Percentiles rank a stretch among this genome's conserved stretches.
phyloP scores from a whole-genome alignment of 352 stramenopile species.

The Globisporangium echinulatum region DNA sequence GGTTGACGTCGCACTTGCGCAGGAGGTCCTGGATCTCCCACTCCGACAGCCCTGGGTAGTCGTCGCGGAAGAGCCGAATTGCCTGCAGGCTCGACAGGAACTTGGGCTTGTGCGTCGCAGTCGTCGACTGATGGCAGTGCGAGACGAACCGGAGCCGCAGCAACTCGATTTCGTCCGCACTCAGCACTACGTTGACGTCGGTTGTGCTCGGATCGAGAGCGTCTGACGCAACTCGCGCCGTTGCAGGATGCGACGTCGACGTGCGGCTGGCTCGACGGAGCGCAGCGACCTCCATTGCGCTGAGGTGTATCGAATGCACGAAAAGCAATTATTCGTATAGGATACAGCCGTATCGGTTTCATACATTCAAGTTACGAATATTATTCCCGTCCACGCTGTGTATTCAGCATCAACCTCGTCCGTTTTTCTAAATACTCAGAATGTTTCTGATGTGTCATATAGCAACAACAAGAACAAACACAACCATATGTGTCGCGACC shows the following conservation, averaged over 20 bases:
- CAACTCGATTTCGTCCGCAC: slow-evolving; percentile 39
- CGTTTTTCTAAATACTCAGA: no score
- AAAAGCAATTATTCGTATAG: no score
- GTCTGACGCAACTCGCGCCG: neutral
- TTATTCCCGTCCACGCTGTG: no score
- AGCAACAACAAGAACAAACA: no score
- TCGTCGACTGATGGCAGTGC: slow-evolving; percentile 2
- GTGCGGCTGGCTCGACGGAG: neutral
- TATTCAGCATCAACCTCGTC: no score
- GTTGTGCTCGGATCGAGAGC: slow-evolving; percentile 19
- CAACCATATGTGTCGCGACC: no score
- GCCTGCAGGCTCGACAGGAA: slow-evolving; percentile 33
- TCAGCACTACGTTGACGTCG: slow-evolving; percentile 30
- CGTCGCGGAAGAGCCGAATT: slow-evolving; percentile 53
- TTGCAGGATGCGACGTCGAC: neutral
- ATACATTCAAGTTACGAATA: no score
- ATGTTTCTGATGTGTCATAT: no score
- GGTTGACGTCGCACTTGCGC: slow-evolving; percentile 50
- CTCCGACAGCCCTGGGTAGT: slow-evolving; percentile 54
- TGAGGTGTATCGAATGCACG: no score
- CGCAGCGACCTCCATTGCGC: neutral
- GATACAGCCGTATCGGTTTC: no score
- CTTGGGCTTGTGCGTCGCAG: slow-evolving; percentile 1
- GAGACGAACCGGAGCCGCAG: slow-evolving; percentile 42
- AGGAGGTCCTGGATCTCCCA: slow-evolving; percentile 57